These are phyloP conservation scores for Allomyces javanicus DNA, from an alignment of 192 early-diverging fungal genomes.

Conservation along the genomic window DNA sequence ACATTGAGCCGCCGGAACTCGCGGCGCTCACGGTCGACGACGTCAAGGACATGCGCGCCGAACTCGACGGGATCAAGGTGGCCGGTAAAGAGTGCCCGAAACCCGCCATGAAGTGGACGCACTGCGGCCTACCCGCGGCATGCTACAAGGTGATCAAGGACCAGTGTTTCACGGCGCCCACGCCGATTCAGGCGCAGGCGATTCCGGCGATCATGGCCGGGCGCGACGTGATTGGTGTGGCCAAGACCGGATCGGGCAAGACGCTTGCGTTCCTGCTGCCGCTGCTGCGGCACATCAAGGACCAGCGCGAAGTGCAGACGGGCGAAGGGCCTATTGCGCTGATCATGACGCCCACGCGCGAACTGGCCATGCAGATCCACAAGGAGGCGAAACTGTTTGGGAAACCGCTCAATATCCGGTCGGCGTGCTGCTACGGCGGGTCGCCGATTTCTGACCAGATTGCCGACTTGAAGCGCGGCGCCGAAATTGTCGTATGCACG, in stretches of 20 bases:
- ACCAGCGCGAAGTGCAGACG: slow-evolving; percentile 52
- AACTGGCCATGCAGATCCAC: slow-evolving; percentile 82
- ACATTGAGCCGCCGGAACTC: slow-evolving; percentile 83
- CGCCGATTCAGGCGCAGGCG: slow-evolving; percentile 76
- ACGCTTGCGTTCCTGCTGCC: slow-evolving; percentile 84
- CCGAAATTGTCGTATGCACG: slow-evolving; percentile 82
- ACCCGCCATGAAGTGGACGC: slow-evolving; percentile 82
- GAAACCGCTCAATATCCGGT: slow-evolving; percentile 60
- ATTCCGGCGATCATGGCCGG: slow-evolving; percentile 91
- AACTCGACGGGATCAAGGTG: slow-evolving; percentile 84
- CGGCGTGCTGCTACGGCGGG: slow-evolving; percentile 78
- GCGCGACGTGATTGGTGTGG: slow-evolving; percentile 85
- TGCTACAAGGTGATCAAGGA: slow-evolving; percentile 57
- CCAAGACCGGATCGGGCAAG: slow-evolving; percentile 86
- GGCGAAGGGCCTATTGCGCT: slow-evolving; percentile 70
- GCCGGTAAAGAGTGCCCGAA: slow-evolving; percentile 74
- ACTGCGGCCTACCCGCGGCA: slow-evolving; percentile 77
- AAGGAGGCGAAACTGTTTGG: slow-evolving; percentile 80
- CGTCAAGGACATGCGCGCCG: slow-evolving; percentile 60
- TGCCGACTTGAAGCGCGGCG: slow-evolving; percentile 69
- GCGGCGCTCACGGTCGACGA: slow-evolving; percentile 58
- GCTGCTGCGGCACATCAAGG: slow-evolving; percentile 88
- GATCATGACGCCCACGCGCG: slow-evolving; percentile 84
- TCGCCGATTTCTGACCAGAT: slow-evolving; percentile 75
- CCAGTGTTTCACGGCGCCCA: slow-evolving; percentile 66